These are phyloP conservation scores for Pseudonectria buxi DNA, from an alignment of 2,329 filamentous ascomycete species.

Conservation along the genomic window DNA sequence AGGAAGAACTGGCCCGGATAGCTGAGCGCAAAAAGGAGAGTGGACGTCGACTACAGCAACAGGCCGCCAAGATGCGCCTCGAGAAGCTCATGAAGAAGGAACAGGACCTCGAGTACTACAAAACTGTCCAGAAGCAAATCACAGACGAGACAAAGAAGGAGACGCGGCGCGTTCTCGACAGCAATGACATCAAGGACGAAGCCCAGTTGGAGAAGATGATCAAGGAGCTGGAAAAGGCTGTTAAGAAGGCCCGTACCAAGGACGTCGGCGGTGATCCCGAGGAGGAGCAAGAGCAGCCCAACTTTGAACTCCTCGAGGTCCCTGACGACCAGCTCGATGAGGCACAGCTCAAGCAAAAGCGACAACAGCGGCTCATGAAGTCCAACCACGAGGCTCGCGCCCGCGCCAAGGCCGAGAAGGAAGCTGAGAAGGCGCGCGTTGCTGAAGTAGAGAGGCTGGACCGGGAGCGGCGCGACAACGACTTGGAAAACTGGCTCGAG, in stretches of 20 bases:
- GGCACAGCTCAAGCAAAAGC: conserved; percentile 82
- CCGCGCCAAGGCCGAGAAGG: conserved; percentile 93
- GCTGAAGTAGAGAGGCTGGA: conserved; percentile 81
- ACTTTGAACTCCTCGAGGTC: conserved; percentile 81
- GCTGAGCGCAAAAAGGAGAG: conserved; percentile 95
- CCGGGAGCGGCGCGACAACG: conserved; percentile 72
- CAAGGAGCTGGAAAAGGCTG: conserved; percentile 82
- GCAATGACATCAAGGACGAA: conserved; percentile 89
- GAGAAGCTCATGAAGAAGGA: conserved; percentile 96
- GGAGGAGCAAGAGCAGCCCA: conserved; percentile 72
- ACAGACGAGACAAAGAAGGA: conserved; percentile 84
- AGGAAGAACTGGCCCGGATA: conserved; percentile 83
- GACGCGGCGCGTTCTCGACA: conserved; percentile 74
- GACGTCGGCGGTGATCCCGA: conserved; percentile 79
- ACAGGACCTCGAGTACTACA: conserved; percentile 90
- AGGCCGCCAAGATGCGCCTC: conserved; percentile 93
- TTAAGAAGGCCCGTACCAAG: conserved; percentile 85
- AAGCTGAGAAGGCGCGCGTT: conserved; percentile 77
- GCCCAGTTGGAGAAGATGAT: conserved; percentile 75
- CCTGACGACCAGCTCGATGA: conserved; percentile 93
- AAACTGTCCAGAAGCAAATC: conserved; percentile 68
- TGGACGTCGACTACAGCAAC: conserved; percentile 83
- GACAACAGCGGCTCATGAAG: conserved; percentile 86
- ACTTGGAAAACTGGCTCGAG: conserved; percentile 80
- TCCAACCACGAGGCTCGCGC: conserved; percentile 89